Base-by-base conservation (phyloP, 2,329 filamentous ascomycete species). In the Gaeumannomyces tritici region DNA sequence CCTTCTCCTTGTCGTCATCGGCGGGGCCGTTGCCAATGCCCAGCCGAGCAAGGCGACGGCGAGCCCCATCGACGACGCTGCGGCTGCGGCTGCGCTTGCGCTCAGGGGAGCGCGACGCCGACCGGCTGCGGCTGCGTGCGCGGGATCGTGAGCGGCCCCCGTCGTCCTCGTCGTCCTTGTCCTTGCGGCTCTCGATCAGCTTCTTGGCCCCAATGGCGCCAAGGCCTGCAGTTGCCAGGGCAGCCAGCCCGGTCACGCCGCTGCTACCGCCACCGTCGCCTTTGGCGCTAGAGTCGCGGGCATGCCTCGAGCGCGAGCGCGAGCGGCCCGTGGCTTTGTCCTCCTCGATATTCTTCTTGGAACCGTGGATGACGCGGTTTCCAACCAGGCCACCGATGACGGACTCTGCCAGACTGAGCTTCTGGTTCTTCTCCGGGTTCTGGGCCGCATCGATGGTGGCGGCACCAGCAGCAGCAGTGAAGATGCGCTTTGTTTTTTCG, bases 321-420 rank as follows among this genome's bases (percentile, higher is more conserved):
- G 89, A 91, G 58, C 88, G 82, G 21, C 85, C 83, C 0, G 81
- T 84, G 57, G 73, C 74, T 64, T 75, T 77, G 73, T 83, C 87
- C 77, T 80, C 85, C 70, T 80, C 86, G 72, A 85, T 89, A 70
- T 83, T 84, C 73, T 80, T 84, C 76, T 80, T 83, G 59, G 89
- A 85, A 26, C 93, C 93, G 70, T 96, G 93, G 72, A 96, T 84
- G 65, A 96, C 78, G 62, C 90, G 89, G 75, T 92, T 96, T 57
- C 91, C 89, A 35, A 93, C 85, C 57, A 97, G 83, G 74, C 93
- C 93, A 70, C 92, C 93, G 64, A 97, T 84, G 62, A 96, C 92
- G 51, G 93, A 90, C 73, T 96, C 91, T 55, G 92, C 81, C 62
- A 96, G 82, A 69, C 95, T 89, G 59, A 91, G 85, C 76, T 92